Evolutionary conservation across 1,284 basidiomycete genomes (phyloP).

Genomic region (Cryptococcus sp.): DNA sequence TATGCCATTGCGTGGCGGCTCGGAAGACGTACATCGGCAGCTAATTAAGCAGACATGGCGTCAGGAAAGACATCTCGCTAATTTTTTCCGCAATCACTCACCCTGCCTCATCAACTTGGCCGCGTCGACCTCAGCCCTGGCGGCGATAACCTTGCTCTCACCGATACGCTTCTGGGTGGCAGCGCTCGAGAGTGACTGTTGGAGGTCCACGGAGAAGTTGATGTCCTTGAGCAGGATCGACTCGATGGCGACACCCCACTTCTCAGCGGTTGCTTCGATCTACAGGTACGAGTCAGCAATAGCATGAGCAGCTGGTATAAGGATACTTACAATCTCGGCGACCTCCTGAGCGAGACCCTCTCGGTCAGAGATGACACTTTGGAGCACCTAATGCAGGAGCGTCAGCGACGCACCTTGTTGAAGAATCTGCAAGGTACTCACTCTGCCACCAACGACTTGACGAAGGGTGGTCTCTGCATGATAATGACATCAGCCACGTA

Average conservation of each 20-base stretch:
- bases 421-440: neutral
- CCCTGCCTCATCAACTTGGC: slow-evolving; percentile 84
- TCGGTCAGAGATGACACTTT: slow-evolving; percentile 68
- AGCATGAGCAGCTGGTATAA: neutral
- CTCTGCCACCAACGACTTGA: slow-evolving; percentile 89
- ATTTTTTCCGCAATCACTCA: slow-evolving; percentile 31
- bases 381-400: slow-evolving; percentile 45
- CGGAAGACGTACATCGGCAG: slow-evolving; percentile 14
- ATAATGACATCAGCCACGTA: neutral
- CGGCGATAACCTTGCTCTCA: slow-evolving; percentile 91
- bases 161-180: slow-evolving; percentile 90
- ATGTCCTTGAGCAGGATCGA: slow-evolving; percentile 76
- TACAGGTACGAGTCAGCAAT: slow-evolving; percentile 8
- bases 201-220: slow-evolving; percentile 88
- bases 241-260: slow-evolving; percentile 95
- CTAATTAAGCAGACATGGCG: neutral
- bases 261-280: slow-evolving; percentile 61
- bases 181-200: slow-evolving; percentile 86
- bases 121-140: slow-evolving; percentile 91
- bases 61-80: slow-evolving; percentile 1
- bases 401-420: neutral
- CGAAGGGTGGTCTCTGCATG: slow-evolving; percentile 77
- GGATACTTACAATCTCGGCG: slow-evolving; percentile 76
- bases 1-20: no score
- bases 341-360: slow-evolving; percentile 96